Evolutionary conservation across 768 basidiomycete species (phyloP), one percentile per base, ranked within the genome.

Genomic region (Termitomyces sp.): DNA sequence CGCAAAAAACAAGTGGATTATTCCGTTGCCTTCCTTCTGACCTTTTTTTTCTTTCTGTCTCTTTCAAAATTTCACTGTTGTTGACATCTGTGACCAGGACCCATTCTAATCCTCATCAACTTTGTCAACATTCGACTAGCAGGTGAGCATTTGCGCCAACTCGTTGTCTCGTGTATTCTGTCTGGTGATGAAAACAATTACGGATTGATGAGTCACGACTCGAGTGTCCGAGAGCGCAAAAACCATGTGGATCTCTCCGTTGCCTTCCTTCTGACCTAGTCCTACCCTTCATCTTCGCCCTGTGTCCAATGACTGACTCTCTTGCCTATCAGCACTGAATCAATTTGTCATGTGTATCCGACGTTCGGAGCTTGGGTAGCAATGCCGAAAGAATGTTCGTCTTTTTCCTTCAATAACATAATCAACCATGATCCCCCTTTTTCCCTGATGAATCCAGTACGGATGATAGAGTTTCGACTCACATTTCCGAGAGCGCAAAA

Each of bases 1-100:
- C 68, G 67, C 67, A 68, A 71, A 66, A 54, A 59, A 3, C 65
- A 50, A 80, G 77, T 78, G 78, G 77, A 80, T 72, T 63, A 63
- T 59, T 75, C 80, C 80, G 77, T 81, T 82, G 78, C 79, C 79
- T 81, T 80, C 80, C 79, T 78, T 77, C 77, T 76, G 78, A 79
- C 60, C 48, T 50, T 61, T 48, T 33, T 21, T 37, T 5, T 19
- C 6, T 28, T 0, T 31, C 46, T 26, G 3, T 41, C 10, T 19
- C n/a, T 41, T 9, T 47, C 6, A 17, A n/a, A 21, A 17, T 31
- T 23, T 40, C n/a, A 42, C 2, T n/a, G 4, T 42, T 12, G 17
- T 45, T 57, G 42, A 56, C n/a, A 15, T n/a, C 9, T 54, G 15
- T 8, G 7, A 21, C 7, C 6, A 23, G 45, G n/a, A 19, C 12